Conservation (phyloP, 1,284 basidiomycete genomes). For the Schizophyllum commune region DNA sequence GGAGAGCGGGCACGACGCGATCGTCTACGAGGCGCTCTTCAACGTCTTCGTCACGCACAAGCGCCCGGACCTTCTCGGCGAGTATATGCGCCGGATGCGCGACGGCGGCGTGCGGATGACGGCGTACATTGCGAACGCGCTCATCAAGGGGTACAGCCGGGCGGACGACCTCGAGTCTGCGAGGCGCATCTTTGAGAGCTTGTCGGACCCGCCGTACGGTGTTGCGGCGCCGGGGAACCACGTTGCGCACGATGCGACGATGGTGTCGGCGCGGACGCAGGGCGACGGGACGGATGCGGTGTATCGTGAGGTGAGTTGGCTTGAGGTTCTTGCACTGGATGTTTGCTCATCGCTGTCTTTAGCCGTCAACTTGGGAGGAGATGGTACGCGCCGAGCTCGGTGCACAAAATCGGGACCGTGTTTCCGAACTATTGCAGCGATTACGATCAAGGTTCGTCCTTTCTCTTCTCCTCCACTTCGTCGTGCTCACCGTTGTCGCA, state of each 20-base stretch:
- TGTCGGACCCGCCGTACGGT: constrained; percentile 82
- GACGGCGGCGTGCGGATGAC: constrained; percentile 76
- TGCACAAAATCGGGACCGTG: constrained; percentile 66
- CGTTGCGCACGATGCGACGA: constrained; percentile 46
- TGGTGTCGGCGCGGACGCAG: neutral
- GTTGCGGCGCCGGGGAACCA: constrained; percentile 90
- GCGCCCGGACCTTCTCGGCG: constrained; percentile 72
- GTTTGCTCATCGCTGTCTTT: constrained; percentile 7
- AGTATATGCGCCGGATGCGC: constrained; percentile 61
- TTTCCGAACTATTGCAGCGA: constrained; percentile 65
- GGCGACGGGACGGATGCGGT: constrained; percentile 29
- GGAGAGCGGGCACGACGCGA: constrained; percentile 61
- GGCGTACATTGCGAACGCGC: constrained; percentile 90
- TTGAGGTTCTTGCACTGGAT: neutral
- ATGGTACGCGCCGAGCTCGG: constrained; percentile 93
- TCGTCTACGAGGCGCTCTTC: constrained; percentile 88
- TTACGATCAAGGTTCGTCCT: constrained; percentile 63
- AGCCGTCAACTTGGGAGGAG: constrained; percentile 87
- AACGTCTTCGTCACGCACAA: constrained; percentile 80
- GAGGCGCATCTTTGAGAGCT: constrained; percentile 75
- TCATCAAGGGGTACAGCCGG: constrained; percentile 85
- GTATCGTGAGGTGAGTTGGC: constrained; percentile 83
- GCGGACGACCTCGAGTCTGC: constrained; percentile 66
- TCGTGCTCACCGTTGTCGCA: neutral
- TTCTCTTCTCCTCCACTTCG: neutral